Evolutionary conservation across 176 grass and related monocot genomes (phyloP).

Genomic region (Typha latifolia): DNA sequence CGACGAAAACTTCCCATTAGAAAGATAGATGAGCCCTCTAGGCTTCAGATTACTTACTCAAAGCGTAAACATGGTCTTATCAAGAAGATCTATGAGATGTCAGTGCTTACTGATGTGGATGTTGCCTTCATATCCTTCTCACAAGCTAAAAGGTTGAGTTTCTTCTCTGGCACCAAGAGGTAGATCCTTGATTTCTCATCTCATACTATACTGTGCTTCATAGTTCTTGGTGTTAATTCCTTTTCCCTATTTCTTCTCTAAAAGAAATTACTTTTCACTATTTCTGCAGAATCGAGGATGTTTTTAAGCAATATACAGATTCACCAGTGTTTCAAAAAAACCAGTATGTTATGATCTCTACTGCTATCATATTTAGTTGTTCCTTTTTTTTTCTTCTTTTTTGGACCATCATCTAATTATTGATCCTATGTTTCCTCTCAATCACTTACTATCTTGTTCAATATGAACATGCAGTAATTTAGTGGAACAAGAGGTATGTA

Average conservation of each 20-base stretch:
- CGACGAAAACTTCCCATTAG: not conserved
- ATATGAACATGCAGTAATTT: not conserved
- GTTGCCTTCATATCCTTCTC: constrained; percentile 11
- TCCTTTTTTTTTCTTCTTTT: not conserved
- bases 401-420: not conserved
- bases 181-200: not conserved
- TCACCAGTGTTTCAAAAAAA: not conserved
- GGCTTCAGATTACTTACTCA: constrained; percentile 8
- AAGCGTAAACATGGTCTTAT: constrained; percentile 7
- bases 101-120: not conserved
- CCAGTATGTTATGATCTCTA: constrained; percentile 2
- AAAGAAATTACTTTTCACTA: not conserved
- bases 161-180: not conserved
- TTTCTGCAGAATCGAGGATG: constrained; percentile 3
- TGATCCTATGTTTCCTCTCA: not conserved
- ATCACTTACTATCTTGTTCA: not conserved
- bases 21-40: not conserved
- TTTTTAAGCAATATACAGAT: not conserved
- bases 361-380: not conserved
- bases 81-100: not conserved
- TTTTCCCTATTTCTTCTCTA: not conserved
- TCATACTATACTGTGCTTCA: not conserved
- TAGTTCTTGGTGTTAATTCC: not conserved
- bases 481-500: constrained; percentile 2
- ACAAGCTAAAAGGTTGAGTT: not conserved